Conservation (phyloP, 2,329 filamentous ascomycete genomes). For the Pseudocercospora ulei region DNA sequence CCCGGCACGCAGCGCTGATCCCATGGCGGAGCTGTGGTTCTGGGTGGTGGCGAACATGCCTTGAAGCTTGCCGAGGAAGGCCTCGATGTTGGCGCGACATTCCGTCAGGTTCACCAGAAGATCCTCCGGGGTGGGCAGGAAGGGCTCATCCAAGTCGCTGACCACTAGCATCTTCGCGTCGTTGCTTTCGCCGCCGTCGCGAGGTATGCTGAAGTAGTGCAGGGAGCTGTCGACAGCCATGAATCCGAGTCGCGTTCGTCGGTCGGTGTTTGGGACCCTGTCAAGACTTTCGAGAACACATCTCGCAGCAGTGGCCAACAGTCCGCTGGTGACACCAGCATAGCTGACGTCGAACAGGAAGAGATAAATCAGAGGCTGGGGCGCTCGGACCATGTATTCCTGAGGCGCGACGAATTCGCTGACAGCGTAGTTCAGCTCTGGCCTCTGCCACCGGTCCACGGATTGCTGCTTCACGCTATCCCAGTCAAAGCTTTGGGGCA, state of each 20-base stretch:
- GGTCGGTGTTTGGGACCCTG: slow-evolving; percentile 94
- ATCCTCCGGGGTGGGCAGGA: slow-evolving; percentile 86
- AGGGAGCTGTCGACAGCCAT: slow-evolving; percentile 89
- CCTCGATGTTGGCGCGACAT: slow-evolving; percentile 81
- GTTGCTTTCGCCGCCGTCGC: slow-evolving; percentile 71
- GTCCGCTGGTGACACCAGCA: slow-evolving; percentile 75
- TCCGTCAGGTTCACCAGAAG: slow-evolving; percentile 81
- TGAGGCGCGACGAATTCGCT: slow-evolving; percentile 96
- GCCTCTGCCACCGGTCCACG: slow-evolving; percentile 81
- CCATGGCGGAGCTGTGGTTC: slow-evolving; percentile 84
- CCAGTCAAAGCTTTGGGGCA: slow-evolving; percentile 99
- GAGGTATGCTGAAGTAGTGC: slow-evolving; percentile 91
- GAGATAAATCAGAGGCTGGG: slow-evolving; percentile 87
- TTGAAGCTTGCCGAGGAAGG: slow-evolving; percentile 80
- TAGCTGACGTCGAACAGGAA: slow-evolving; percentile 95
- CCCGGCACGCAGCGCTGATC: slow-evolving; percentile 79
- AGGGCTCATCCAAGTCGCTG: slow-evolving; percentile 91
- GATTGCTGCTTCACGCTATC: slow-evolving; percentile 84
- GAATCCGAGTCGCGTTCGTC: slow-evolving; percentile 84
- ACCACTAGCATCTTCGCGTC: slow-evolving; percentile 90
- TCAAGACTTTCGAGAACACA: slow-evolving; percentile 92
- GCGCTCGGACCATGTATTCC: slow-evolving; percentile 98
- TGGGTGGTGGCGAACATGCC: slow-evolving; percentile 96
- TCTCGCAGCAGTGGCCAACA: slow-evolving; percentile 82
- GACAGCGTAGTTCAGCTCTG: slow-evolving; percentile 90